Conservation (phyloP, 2,329 filamentous ascomycete genomes). For the Cladophialophora psammophila region DNA sequence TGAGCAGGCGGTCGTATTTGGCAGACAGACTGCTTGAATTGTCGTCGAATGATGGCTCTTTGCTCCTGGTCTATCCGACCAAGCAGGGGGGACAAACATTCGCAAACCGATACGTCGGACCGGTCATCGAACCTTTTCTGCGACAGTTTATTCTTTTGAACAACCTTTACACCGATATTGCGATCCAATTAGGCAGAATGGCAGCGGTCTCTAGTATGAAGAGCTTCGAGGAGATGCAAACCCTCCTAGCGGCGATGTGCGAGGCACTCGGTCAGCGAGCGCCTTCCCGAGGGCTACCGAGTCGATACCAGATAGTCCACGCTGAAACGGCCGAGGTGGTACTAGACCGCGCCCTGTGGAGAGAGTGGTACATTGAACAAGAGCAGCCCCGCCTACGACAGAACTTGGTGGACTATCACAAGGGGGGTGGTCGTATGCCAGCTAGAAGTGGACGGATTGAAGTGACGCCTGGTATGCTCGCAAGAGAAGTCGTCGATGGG, state of each 20-base stretch:
- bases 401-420: slow-evolving; percentile 40
- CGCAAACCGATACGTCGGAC: slow-evolving; percentile 65
- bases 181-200: slow-evolving; percentile 62
- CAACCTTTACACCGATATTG: slow-evolving; percentile 64
- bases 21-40: slow-evolving; percentile 68
- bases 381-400: slow-evolving; percentile 66
- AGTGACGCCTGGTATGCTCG: slow-evolving; percentile 62
- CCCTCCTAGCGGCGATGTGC: slow-evolving; percentile 52
- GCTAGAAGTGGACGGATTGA: slow-evolving; percentile 50
- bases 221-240: slow-evolving; percentile 60
- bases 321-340: slow-evolving; percentile 59
- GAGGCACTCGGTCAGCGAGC: slow-evolving; percentile 44
- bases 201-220: slow-evolving; percentile 61
- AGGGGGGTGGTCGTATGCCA: slow-evolving; percentile 44
- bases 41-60: slow-evolving; percentile 62
- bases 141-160: slow-evolving; percentile 66
- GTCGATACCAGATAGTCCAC: slow-evolving; percentile 57
- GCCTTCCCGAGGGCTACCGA: slow-evolving; percentile 44
- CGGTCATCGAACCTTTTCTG: slow-evolving; percentile 67
- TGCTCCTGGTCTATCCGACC: slow-evolving; percentile 70
- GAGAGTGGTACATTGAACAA: slow-evolving; percentile 71
- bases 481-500: slow-evolving; percentile 66
- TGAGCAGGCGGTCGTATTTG: slow-evolving; percentile 63
- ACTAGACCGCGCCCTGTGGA: slow-evolving; percentile 64
- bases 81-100: slow-evolving; percentile 64